Evolutionary conservation across 768 basidiomycete genomes (phyloP), one percentile per base, ranked within the genome.

Genomic region (Cantharellus anzutake): DNA sequence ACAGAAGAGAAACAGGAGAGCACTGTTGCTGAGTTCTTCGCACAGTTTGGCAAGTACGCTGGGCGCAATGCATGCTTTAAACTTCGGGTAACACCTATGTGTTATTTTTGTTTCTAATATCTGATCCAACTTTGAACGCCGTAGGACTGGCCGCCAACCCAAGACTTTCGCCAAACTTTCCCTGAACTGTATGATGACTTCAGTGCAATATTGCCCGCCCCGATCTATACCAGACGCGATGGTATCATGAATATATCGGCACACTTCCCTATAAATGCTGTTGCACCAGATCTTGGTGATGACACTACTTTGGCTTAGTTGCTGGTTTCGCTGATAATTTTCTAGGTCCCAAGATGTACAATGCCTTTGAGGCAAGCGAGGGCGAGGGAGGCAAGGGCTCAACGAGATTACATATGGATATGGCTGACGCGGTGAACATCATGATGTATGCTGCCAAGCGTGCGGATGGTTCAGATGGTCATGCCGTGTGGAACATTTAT

Each of bases 131-230:
- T 57, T 29, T 29, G 14, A n/a, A n/a, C 34, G 51, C 37, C 29
- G n/a, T 63, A 92, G 83, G 93, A 98, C 71, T 98, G 93, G 92
- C 93, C 93, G 2, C 80, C 87, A 0, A 82, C 84, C 4, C 77
- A 80, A 2, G 91, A 94, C 63, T 94, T 98, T 72, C 82, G 82
- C 66, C 74, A 76, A 2, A 78, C 80, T 1, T 90, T 91, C 68
- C 93, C 92, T 0, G 83, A 84, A 58, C 73, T 96, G 5, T 97
- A 80, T 66, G 78, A 84, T 41, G 93, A 96, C 67, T 96, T 94
- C 67, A 80, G 77, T 63, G 70, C 77, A 14, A 82, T 83, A 2
- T 82, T 96, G 1, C 93, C 93, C 0, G 83, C 91, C 0, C 90
- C 90, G 1, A 83, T 84, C 67, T 92, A 86, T 68, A 87, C 90